Conservation (phyloP, 2,329 filamentous ascomycete species). For the Exserohilum rostratum region DNA sequence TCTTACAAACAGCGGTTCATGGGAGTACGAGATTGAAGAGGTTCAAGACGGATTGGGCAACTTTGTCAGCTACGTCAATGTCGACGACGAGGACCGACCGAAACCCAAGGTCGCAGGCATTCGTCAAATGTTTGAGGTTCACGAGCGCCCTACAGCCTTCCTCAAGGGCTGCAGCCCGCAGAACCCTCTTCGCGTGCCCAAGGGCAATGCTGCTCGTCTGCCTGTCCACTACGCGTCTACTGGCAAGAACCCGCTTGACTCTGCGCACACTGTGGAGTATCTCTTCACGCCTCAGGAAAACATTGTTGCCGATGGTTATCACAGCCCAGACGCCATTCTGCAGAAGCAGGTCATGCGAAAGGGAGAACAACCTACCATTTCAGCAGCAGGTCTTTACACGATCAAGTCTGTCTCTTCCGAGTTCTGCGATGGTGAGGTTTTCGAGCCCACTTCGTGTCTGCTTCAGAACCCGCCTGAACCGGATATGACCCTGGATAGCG, state of each 20-base stretch:
- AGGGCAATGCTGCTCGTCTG: conserved; percentile 69
- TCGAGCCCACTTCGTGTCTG: conserved; percentile 92
- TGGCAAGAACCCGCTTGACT: conserved; percentile 63
- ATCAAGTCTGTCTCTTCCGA: conserved; percentile 79
- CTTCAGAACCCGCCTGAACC: conserved; percentile 91
- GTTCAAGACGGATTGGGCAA: conserved; percentile 93
- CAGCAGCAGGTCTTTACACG: conserved; percentile 83
- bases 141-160: conserved; percentile 78
- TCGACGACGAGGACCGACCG: conserved; percentile 67
- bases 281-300: conserved; percentile 78
- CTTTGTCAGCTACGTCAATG: conserved; percentile 72
- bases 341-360: conserved; percentile 67
- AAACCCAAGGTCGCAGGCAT: conserved; percentile 67
- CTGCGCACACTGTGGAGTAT: conserved; percentile 77
- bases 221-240: conserved; percentile 73
- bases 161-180: conserved; percentile 79
- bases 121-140: conserved; percentile 80
- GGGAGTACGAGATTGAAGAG: conserved; percentile 90
- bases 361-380: conserved; percentile 70
- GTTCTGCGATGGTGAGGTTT: conserved; percentile 83
- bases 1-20: conserved; percentile 76
- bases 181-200: conserved; percentile 81
- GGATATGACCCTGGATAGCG: conserved; percentile 71
- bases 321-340: conserved; percentile 61
- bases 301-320: conserved; percentile 72